Conservation (phyloP, 2,329 filamentous ascomycete genomes). For the Trichoderma guizhouense region DNA sequence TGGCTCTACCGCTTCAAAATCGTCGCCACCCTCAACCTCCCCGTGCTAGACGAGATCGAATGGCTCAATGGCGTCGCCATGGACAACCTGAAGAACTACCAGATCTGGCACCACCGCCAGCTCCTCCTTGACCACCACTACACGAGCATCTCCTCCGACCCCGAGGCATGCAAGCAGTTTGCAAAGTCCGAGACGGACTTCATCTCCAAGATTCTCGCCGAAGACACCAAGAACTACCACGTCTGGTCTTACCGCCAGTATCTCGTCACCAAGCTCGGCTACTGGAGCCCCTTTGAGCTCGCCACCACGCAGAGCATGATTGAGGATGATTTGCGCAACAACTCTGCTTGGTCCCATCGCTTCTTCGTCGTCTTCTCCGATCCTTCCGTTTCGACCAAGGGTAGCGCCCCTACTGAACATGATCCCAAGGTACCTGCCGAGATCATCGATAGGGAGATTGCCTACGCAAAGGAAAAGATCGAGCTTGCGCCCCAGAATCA, state of each 20-base stretch:
- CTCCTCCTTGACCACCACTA: constrained; percentile 59
- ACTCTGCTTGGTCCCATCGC: constrained; percentile 95
- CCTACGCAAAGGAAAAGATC: constrained; percentile 71
- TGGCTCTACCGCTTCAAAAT: constrained; percentile 92
- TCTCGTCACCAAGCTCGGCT: constrained; percentile 62
- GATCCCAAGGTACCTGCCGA: constrained; percentile 58
- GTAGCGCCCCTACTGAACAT: constrained; percentile 46
- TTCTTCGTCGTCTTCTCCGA: constrained; percentile 85
- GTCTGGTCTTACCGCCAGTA: constrained; percentile 94
- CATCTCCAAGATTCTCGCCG: constrained; percentile 72
- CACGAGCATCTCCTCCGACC: constrained; percentile 49
- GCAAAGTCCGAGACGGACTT: constrained; percentile 69
- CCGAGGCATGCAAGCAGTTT: constrained; percentile 54
- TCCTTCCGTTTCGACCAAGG: constrained; percentile 48
- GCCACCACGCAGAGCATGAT: constrained; percentile 69
- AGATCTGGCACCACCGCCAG: constrained; percentile 84
- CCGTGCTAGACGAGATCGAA: constrained; percentile 67
- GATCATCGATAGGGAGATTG: constrained; percentile 70
- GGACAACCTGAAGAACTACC: constrained; percentile 92
- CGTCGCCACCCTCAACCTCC: constrained; percentile 62
- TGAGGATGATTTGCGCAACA: constrained; percentile 82
- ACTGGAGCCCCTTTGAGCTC: constrained; percentile 69
- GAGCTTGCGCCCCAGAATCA: constrained; percentile 84
- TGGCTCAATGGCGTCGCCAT: constrained; percentile 87
- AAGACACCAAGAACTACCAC: constrained; percentile 96